Base-by-base conservation (phyloP, 352 stramenopile genomes). In the Phytophthora pistaciae region DNA sequence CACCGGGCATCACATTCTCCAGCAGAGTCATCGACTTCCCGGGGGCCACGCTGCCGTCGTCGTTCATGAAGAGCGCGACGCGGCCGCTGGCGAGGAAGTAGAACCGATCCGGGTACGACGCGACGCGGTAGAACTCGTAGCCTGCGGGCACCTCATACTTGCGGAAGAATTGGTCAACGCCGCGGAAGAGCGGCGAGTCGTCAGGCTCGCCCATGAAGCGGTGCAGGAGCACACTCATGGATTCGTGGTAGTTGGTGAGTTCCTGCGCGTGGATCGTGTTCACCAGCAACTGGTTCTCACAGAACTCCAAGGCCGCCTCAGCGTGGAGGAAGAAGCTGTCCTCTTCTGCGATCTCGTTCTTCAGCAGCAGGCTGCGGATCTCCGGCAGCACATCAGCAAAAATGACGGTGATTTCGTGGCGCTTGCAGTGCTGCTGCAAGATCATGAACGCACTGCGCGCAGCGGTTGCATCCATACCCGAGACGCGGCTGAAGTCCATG, bases 401-500 rank as follows among this genome's bases (percentile, higher is more conserved):
- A 7, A 94, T 65, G 36, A 96, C 82, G 0, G 69, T 82, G 64
- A 96, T 91, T 10, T 75, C 71, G 66, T 94, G 68, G 48, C 74
- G 79, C 63, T 90, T 92, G 75, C 87, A 96, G 52, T 92, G 74
- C 54, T 96, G 85, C 74, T 90, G 84, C 40, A 96, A 63, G 54
- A 94, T 94, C 87, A 94, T 93, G 58, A 96, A 90, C 29, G 83
- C 91, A 27, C 80, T 91, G 16, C 90, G 88, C 25, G 89, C 88
- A 6, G 90, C 90, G 7, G 91, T 97, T 3, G 90, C 90, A 68
- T 97, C 91, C 86, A 97, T 96, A 33, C 91, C 91, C 18, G 91
- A 94, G 33, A 97, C 91, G 44, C 84, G 88, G 18, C 70, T 87
- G 60, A 97, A 97, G 57, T 97, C 91, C 78, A 97, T 91, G 23